A percentile compares a stretch with the other conserved stretches of the same genome.
Evolutionary conservation across 2,329 filamentous ascomycete genomes (phyloP).

Genomic region (Aspergillus pseudoglaucus): DNA sequence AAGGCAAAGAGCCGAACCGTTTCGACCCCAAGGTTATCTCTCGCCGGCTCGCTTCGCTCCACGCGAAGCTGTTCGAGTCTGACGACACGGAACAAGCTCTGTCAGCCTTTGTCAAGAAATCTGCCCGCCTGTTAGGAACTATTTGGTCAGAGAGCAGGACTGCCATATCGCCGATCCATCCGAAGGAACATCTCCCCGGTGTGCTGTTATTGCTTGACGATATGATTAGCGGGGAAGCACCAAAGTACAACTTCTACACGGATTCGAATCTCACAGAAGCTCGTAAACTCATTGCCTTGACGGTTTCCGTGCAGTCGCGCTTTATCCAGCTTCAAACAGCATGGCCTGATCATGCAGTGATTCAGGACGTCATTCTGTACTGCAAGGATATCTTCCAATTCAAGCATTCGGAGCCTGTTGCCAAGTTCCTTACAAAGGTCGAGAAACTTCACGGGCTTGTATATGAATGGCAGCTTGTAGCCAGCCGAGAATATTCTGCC

Average conservation of each 20-base stretch:
- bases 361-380: slow-evolving; percentile 68
- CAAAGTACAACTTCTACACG: slow-evolving; percentile 79
- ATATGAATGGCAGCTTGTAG: slow-evolving; percentile 93
- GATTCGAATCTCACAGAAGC: slow-evolving; percentile 71
- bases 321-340: slow-evolving; percentile 62
- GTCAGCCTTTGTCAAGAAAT: slow-evolving; percentile 28
- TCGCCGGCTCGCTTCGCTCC: slow-evolving; percentile 55
- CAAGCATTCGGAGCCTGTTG: slow-evolving; percentile 73
- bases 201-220: slow-evolving; percentile 61
- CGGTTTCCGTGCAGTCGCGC: slow-evolving; percentile 61
- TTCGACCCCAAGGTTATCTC: slow-evolving; percentile 51
- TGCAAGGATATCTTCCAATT: slow-evolving; percentile 72
- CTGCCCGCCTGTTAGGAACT: slow-evolving; percentile 28
- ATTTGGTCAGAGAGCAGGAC: slow-evolving; percentile 21
- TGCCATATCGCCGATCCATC: slow-evolving; percentile 19
- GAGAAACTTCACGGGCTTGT: slow-evolving; percentile 82
- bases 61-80: slow-evolving; percentile 42
- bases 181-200: slow-evolving; percentile 57
- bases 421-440: slow-evolving; percentile 74
- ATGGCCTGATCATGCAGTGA: slow-evolving; percentile 69
- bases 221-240: slow-evolving; percentile 46
- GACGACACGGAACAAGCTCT: slow-evolving; percentile 25
- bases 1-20: slow-evolving; percentile 18
- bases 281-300: slow-evolving; percentile 63
- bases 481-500: slow-evolving; percentile 70